Conservation (phyloP, 2,329 filamentous ascomycete genomes). For the Xylariaceae sp. region DNA sequence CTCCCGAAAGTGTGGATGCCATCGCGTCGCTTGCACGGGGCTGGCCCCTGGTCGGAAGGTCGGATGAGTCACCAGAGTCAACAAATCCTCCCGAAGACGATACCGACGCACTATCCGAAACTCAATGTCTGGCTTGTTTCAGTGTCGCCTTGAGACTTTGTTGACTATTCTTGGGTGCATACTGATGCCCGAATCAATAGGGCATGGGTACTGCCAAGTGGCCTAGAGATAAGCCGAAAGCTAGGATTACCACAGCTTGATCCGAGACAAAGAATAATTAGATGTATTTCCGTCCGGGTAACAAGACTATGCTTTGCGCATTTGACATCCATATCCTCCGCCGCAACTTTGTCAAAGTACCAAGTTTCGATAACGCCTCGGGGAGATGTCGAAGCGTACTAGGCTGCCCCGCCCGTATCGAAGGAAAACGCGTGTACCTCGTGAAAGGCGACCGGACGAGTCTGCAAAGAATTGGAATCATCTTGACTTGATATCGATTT, state of each 20-base stretch:
- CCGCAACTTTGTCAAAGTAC: background rate
- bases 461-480: background rate
- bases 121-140: background rate
- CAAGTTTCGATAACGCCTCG: background rate
- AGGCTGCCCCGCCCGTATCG: background rate
- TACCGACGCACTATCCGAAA: background rate
- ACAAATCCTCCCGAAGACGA: background rate
- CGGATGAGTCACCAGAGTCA: background rate
- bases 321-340: background rate
- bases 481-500: background rate
- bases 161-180: background rate
- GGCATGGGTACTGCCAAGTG: background rate
- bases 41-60: background rate
- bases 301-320: background rate
- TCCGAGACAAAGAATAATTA: background rate
- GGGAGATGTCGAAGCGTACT: background rate
- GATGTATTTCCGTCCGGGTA: background rate
- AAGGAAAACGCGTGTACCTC: background rate
- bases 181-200: background rate
- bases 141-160: background rate
- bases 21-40: background rate
- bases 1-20: background rate
- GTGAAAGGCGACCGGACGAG: background rate
- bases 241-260: background rate
- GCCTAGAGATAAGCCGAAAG: background rate